Percentiles rank a stretch among this genome's conserved stretches.
phyloP scores from a whole-genome alignment of 75 land plant genomes.

The Selaginella moellendorffii region DNA sequence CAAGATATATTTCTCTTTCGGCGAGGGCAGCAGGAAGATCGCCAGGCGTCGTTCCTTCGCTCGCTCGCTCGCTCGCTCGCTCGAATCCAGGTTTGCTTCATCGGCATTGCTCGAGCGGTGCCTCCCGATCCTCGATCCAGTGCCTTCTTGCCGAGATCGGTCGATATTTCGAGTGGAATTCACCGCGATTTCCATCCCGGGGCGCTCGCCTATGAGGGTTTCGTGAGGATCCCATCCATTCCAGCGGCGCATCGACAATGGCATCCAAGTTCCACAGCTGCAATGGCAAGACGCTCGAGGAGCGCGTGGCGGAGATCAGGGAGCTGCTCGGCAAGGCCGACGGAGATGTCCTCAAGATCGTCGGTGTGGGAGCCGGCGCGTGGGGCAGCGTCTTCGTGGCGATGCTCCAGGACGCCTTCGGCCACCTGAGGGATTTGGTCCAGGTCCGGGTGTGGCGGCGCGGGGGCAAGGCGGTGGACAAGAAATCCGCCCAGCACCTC shows the following conservation, averaged over 20 bases:
- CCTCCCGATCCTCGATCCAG: too few species aligned
- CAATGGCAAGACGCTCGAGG: slow-evolving; percentile 8
- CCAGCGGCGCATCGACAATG: not conserved
- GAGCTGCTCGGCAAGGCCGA: slow-evolving; percentile 21
- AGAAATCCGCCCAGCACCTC: not conserved
- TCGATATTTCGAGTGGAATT: too few species aligned
- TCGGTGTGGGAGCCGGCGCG: slow-evolving; percentile 35
- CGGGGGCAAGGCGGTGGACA: not conserved
- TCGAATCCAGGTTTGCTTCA: too few species aligned
- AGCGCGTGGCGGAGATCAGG: slow-evolving; percentile 21
- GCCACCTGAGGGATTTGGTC: slow-evolving; percentile 22
- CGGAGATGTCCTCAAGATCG: slow-evolving; percentile 26
- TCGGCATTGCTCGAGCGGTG: too few species aligned
- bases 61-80: too few species aligned
- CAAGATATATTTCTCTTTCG: too few species aligned
- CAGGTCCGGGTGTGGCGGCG: slow-evolving; percentile 16
- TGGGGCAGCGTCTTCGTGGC: slow-evolving; percentile 39
- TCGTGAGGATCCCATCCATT: not conserved
- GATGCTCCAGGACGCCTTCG: slow-evolving; percentile 33
- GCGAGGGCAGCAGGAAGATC: too few species aligned
- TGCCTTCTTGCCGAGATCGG: too few species aligned
- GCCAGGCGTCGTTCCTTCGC: too few species aligned
- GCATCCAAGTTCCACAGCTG: not conserved
- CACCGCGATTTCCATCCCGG: too few species aligned
- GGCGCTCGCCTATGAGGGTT: not conserved